Evolutionary conservation across 805 yeast species (phyloP).

Genomic region (Priceomyces melissophilus): DNA sequence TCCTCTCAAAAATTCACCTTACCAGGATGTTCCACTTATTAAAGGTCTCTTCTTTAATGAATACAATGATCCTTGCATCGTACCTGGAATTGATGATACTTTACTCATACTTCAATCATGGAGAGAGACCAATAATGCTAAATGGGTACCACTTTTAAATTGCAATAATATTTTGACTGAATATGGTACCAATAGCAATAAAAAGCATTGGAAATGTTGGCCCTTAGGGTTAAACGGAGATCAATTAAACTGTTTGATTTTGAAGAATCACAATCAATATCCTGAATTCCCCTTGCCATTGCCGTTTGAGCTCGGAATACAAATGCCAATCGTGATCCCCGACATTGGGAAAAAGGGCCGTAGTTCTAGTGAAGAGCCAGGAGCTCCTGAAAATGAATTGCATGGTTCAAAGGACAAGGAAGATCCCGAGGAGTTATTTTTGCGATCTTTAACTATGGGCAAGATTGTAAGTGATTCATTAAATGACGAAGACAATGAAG

Average conservation of each 20-base stretch:
- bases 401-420: constrained; percentile 14
- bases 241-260: constrained; percentile 67
- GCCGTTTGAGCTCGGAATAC: constrained; percentile 72
- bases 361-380: constrained; percentile 15
- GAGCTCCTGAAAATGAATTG: constrained; percentile 14
- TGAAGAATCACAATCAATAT: constrained; percentile 59
- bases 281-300: constrained; percentile 85
- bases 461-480: constrained; percentile 56
- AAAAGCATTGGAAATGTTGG: constrained; percentile 70
- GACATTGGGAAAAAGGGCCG: constrained; percentile 9
- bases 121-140: constrained; percentile 71
- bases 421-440: constrained; percentile 60
- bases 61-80: constrained; percentile 86
- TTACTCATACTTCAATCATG: constrained; percentile 71
- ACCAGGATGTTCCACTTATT: constrained; percentile 36
- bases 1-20: constrained; percentile 25
- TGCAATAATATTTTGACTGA: constrained; percentile 42
- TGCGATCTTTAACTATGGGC: constrained; percentile 61
- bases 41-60: constrained; percentile 81
- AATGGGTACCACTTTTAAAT: constrained; percentile 85
- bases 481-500: constrained; percentile 25
- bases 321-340: constrained; percentile 52
- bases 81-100: constrained; percentile 69
- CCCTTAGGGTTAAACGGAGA: constrained; percentile 78
- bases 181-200: constrained; percentile 45